Conservation (phyloP, 1,284 basidiomycete genomes). For the Puccinia polysora region DNA sequence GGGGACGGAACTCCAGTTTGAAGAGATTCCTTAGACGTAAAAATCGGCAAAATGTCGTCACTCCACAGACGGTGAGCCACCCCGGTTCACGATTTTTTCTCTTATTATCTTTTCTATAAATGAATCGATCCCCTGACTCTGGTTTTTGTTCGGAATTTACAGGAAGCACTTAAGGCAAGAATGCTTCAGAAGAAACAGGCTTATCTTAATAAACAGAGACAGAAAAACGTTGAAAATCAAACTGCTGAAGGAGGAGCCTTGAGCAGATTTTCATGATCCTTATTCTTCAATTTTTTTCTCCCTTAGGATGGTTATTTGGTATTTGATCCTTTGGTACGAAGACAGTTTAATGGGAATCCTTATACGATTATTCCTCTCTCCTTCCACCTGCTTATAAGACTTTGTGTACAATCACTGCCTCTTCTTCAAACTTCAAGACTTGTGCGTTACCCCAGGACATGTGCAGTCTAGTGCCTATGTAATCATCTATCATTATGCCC, state of each 20-base stretch:
- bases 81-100: background rate
- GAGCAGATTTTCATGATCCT: conserved; percentile 24
- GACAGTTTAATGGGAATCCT: no score
- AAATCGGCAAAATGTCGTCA: conserved; percentile 38
- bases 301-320: no score
- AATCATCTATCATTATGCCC: no score
- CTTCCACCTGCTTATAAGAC: no score
- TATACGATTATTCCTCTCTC: no score
- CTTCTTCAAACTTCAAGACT: no score
- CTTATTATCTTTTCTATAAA: background rate
- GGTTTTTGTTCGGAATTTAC: background rate
- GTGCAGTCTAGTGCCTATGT: no score
- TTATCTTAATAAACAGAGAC: conserved; percentile 4
- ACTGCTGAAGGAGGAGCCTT: background rate
- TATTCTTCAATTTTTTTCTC: no score
- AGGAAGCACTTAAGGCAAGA: conserved; percentile 23
- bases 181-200: conserved; percentile 11
- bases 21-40: conserved; percentile 65
- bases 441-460: no score
- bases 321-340: no score
- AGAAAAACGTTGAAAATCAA: background rate
- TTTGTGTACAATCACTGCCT: no score
- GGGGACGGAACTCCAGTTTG: conserved; percentile 66
- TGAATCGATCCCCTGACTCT: background rate
- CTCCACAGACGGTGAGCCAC: conserved; percentile 33